Percentiles rank a stretch among this genome's conserved stretches.
These are phyloP conservation scores for Striga hermonthica DNA, from an alignment of 305 asterid species.

Conservation along the genomic window DNA sequence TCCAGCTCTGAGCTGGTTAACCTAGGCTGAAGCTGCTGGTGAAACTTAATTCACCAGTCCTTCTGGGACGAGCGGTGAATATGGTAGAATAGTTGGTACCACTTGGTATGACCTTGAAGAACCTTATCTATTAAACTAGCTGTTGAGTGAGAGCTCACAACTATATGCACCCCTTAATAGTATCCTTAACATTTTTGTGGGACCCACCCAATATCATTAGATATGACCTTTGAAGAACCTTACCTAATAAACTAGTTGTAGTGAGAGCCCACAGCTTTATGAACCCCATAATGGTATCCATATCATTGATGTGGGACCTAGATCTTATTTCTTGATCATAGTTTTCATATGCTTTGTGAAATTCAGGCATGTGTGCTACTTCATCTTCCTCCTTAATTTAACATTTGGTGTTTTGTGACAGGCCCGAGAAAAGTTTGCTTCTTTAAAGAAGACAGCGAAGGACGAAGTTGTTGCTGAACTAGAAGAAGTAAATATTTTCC, in stretches of 20 bases:
- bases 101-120: constrained; percentile 21
- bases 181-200: too few species aligned
- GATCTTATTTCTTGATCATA: constrained; percentile 9
- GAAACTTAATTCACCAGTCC: background rate
- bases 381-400: constrained; percentile 23
- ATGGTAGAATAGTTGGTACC: background rate
- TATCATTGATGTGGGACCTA: constrained; percentile 12
- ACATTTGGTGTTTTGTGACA: constrained; percentile 38
- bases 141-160: constrained; percentile 5
- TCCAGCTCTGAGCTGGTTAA: background rate
- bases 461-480: constrained; percentile 88
- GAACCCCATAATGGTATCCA: background rate
- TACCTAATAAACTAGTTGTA: constrained; percentile 12
- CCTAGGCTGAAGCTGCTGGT: background rate
- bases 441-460: constrained; percentile 82
- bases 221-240: constrained; percentile 16
- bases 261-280: constrained; percentile 2
- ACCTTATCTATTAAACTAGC: constrained; percentile 10
- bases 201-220: background rate
- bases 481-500: constrained; percentile 65
- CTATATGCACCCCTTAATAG: background rate
- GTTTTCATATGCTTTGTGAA: background rate
- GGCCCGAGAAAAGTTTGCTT: constrained; percentile 89
- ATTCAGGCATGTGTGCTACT: constrained; percentile 10
- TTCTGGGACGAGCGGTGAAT: background rate